phyloP scores from a whole-genome alignment of 1,139 yeast genomes.

The Candida labiduridarum region DNA sequence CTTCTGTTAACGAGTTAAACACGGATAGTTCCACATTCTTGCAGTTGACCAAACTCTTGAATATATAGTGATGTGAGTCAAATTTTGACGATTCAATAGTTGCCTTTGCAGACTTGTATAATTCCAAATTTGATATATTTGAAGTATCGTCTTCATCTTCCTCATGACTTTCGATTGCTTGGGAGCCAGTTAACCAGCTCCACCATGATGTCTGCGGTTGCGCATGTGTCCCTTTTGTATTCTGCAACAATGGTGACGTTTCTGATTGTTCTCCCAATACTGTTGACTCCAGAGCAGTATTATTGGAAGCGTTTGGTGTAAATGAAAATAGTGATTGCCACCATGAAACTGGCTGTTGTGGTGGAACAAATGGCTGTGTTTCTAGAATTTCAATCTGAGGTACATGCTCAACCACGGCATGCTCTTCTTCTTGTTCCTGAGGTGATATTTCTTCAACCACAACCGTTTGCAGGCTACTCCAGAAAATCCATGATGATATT shows the following conservation, averaged over 20 bases:
- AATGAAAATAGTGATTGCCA: conserved; percentile 1
- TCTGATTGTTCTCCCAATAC: conserved; percentile 6
- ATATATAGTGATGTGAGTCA: conserved; percentile 39
- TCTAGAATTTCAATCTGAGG: conserved; percentile 1
- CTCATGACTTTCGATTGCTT: conserved; percentile 18
- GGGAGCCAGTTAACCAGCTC: conserved; percentile 24
- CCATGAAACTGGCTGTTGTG: neutral
- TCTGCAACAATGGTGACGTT: conserved; percentile 14
- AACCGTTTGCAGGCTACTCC: conserved; percentile 2
- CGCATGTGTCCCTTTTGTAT: neutral
- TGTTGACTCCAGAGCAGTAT: neutral
- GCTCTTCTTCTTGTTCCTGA: neutral
- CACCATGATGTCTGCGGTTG: conserved; percentile 21
- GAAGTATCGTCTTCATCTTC: conserved; percentile 21
- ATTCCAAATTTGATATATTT: conserved; percentile 22
- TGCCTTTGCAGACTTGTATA: conserved; percentile 36
- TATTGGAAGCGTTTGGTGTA: neutral
- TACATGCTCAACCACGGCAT: neutral
- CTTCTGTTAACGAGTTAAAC: conserved; percentile 40
- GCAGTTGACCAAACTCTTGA: conserved; percentile 23
- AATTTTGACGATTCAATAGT: conserved; percentile 39
- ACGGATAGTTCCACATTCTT: conserved; percentile 37
- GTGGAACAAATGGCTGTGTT: neutral
- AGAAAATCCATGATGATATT: conserved; percentile 2
- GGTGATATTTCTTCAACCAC: neutral